Conservation (phyloP, 169 alveolate species). For the Perkinsus chesapeaki region DNA sequence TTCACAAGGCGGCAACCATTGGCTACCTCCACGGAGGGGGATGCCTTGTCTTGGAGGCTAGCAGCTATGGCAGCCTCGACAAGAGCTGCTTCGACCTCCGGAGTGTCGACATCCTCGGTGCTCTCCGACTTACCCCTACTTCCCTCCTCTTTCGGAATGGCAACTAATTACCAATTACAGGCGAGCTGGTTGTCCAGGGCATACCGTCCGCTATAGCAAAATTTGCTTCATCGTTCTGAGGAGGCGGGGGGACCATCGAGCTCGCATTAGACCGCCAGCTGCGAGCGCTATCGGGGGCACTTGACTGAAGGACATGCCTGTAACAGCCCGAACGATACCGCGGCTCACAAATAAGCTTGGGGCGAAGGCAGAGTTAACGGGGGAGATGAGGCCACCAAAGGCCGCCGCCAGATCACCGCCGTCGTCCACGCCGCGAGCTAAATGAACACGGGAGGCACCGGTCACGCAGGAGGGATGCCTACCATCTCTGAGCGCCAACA, state of each 20-base stretch:
- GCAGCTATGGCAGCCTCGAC: not conserved
- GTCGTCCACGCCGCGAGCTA: not conserved
- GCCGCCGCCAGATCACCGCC: not conserved
- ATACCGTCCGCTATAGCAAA: too few species aligned
- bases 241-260: not conserved
- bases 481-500: not conserved
- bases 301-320: not conserved
- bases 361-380: not conserved
- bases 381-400: not conserved
- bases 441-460: not conserved
- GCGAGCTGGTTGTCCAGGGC: too few species aligned
- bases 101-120: not conserved
- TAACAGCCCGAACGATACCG: not conserved
- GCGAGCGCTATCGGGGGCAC: not conserved
- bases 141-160: too few species aligned
- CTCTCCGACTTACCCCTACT: not conserved
- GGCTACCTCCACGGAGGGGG: too few species aligned
- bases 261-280: not conserved
- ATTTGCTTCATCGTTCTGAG: not conserved
- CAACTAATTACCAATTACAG: too few species aligned
- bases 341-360: not conserved
- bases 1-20: too few species aligned
- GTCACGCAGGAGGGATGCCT: not conserved
- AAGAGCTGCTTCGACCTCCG: not conserved
- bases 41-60: too few species aligned